Evolutionary conservation across 2,329 filamentous ascomycete species (phyloP).

Genomic region (Cladobotryum protrusum): DNA sequence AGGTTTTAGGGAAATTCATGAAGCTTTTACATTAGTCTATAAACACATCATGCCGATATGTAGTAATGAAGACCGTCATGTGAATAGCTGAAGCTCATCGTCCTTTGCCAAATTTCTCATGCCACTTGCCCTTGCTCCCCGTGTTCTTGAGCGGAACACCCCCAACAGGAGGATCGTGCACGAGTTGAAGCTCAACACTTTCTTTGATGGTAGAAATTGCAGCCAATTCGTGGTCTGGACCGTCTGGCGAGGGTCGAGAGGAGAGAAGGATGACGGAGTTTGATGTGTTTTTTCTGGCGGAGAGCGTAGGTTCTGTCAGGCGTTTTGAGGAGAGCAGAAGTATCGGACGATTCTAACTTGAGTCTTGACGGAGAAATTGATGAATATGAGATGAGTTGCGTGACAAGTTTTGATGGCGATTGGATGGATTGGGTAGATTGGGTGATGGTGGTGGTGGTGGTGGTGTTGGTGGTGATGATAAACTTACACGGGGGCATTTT

Average conservation of each 20-base stretch:
- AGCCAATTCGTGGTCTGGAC: constrained; percentile 24
- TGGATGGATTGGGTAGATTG: not conserved
- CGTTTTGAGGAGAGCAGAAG: constrained; percentile 46
- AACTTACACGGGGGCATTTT: constrained; percentile 46
- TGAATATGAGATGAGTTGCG: not conserved
- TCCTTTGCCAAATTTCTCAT: constrained; percentile 48
- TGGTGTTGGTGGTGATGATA: not conserved
- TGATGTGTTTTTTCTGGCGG: constrained; percentile 61
- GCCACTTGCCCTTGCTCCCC: constrained; percentile 48
- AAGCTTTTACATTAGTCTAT: no score
- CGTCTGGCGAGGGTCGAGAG: constrained; percentile 17
- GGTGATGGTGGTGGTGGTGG: not conserved
- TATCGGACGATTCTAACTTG: constrained; percentile 42
- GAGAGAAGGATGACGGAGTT: constrained; percentile 56
- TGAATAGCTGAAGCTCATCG: no score
- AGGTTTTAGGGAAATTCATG: no score
- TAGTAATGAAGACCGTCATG: no score
- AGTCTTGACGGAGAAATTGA: constrained; percentile 28
- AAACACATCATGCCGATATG: no score
- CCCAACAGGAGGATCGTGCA: constrained; percentile 29
- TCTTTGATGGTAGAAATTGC: constrained; percentile 54
- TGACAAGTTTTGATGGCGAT: not conserved
- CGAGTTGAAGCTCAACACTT: constrained; percentile 52
- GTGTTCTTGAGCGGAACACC: constrained; percentile 23
- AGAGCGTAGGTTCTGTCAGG: constrained; percentile 50